A percentile compares a stretch with the other conserved stretches of the same genome.
phyloP scores from a whole-genome alignment of 1,284 basidiomycete species.

The Macrocystidia cucumis region DNA sequence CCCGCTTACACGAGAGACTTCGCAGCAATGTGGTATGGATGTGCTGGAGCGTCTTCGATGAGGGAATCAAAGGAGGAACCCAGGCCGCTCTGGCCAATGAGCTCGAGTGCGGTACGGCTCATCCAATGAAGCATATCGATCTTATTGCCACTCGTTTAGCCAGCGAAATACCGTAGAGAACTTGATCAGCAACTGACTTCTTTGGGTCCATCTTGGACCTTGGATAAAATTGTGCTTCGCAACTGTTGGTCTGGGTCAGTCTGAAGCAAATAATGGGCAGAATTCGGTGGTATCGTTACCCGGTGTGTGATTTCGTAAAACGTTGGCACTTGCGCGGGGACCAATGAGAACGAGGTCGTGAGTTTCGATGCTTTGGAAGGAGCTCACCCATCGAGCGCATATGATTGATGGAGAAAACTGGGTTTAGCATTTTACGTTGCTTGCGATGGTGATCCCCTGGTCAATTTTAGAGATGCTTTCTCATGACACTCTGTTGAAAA shows the following conservation, averaged over 20 bases:
- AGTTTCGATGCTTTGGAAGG: background rate
- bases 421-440: slow-evolving; percentile 25
- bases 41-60: slow-evolving; percentile 10
- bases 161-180: background rate
- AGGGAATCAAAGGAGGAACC: slow-evolving; percentile 23
- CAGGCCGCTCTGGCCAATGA: slow-evolving; percentile 22
- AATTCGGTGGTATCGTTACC: too few relatives aligned
- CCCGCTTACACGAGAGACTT: background rate
- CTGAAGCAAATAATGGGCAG: background rate
- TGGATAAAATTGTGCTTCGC: slow-evolving; percentile 11
- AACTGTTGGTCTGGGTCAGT: slow-evolving; percentile 11
- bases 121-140: slow-evolving; percentile 22
- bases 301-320: slow-evolving; percentile 21
- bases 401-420: slow-evolving; percentile 23
- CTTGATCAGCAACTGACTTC: slow-evolving; percentile 13
- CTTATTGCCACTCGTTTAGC: slow-evolving; percentile 7
- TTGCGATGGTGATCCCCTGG: slow-evolving; percentile 21
- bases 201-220: slow-evolving; percentile 15
- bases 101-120: slow-evolving; percentile 20
- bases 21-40: slow-evolving; percentile 1
- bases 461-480: background rate
- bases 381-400: slow-evolving; percentile 23
- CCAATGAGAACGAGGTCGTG: background rate
- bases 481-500: background rate
- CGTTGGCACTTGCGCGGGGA: slow-evolving; percentile 16